A percentile compares a stretch with the other conserved stretches of the same genome.
phyloP scores from a whole-genome alignment of 441 rosid species.

The Pelargonium hybrid region DNA sequence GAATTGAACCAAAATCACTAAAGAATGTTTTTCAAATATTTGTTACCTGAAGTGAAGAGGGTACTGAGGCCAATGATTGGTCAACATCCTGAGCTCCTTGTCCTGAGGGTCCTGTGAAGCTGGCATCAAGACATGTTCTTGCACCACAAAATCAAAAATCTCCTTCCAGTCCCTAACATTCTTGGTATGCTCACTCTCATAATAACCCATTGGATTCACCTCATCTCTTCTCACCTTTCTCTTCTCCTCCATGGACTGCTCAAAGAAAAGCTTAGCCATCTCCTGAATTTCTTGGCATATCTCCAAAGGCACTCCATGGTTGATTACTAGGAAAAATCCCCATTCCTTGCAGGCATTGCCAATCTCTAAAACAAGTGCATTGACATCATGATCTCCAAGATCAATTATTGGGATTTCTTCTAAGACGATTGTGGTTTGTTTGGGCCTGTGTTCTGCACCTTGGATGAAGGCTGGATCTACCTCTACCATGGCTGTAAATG shows the following conservation, averaged over 20 bases:
- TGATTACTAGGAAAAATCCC: slow-evolving; percentile 24
- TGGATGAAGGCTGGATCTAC: background rate
- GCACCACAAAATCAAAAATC: slow-evolving; percentile 21
- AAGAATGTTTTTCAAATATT: background rate
- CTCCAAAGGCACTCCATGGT: slow-evolving; percentile 20
- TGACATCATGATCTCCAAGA: background rate
- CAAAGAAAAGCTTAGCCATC: slow-evolving; percentile 16
- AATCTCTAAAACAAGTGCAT: slow-evolving; percentile 1
- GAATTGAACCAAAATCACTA: background rate
- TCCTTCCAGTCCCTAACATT: slow-evolving; percentile 28
- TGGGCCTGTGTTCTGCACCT: background rate
- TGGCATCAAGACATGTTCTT: slow-evolving; percentile 19
- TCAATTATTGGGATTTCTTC: slow-evolving; percentile 3
- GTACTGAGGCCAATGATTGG: slow-evolving; percentile 44
- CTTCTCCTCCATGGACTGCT: slow-evolving; percentile 21
- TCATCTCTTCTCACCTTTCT: slow-evolving; percentile 19
- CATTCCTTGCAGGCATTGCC: slow-evolving; percentile 19
- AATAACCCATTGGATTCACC: slow-evolving; percentile 22
- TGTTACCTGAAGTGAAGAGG: slow-evolving; percentile 32
- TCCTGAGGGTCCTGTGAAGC: slow-evolving; percentile 28
- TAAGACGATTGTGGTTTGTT: background rate
- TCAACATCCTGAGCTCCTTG: slow-evolving; percentile 30
- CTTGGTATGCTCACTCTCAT: slow-evolving; percentile 26
- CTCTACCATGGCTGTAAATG: background rate
- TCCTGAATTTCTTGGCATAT: slow-evolving; percentile 12